Evolutionary conservation across 2,329 filamentous ascomycete species (phyloP).

Genomic region (Neopestalotiopsis sp.): DNA sequence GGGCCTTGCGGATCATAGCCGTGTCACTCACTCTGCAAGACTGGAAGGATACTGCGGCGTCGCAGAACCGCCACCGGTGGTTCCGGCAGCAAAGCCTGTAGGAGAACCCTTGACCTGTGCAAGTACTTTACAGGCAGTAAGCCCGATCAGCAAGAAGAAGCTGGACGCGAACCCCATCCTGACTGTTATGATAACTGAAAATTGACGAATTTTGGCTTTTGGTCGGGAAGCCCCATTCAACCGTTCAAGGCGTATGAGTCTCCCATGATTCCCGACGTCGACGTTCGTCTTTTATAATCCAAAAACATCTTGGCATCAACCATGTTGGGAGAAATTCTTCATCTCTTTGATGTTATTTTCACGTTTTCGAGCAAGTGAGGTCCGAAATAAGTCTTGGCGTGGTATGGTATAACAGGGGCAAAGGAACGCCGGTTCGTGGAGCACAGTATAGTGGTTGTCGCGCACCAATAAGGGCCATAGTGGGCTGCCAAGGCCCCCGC

Average conservation of each 20-base stretch:
- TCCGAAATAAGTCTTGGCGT: neutral
- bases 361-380: neutral
- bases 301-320: neutral
- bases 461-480: neutral
- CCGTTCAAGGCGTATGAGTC: neutral
- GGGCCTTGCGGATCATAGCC: too few species aligned
- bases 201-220: neutral
- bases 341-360: neutral
- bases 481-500: neutral
- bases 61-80: neutral
- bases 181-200: neutral
- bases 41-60: slow-evolving; percentile 2
- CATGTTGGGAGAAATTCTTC: neutral
- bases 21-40: neutral
- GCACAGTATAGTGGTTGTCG: neutral
- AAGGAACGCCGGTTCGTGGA: neutral
- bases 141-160: neutral
- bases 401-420: neutral
- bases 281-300: neutral
- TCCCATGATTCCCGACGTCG: neutral
- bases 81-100: neutral
- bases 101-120: neutral
- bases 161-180: neutral
- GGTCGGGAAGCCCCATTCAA: neutral
- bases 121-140: neutral